phyloP scores from a whole-genome alignment of 108 stramenopile genomes.

The Nitzschia inconspicua region DNA sequence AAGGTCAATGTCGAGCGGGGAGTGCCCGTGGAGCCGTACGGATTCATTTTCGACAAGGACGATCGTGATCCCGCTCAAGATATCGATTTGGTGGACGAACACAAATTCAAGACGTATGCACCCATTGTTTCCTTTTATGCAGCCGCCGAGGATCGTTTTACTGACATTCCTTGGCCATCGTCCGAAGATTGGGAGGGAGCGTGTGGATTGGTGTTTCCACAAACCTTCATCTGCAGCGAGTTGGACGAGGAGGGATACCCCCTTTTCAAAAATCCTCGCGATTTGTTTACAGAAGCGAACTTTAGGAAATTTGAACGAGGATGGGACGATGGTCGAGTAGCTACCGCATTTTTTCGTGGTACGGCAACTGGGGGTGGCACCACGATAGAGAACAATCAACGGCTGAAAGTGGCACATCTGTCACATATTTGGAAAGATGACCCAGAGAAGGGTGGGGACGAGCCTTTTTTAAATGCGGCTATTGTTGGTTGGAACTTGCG shows the following conservation, averaged over 20 bases:
- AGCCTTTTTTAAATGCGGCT: constrained; percentile 93
- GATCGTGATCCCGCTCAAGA: constrained; percentile 95
- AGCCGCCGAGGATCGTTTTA: constrained; percentile 80
- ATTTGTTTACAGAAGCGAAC: constrained; percentile 97
- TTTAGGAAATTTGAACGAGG: constrained; percentile 92
- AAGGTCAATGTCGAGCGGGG: constrained; percentile 86
- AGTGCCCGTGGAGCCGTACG: constrained; percentile 96
- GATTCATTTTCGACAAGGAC: constrained; percentile 97
- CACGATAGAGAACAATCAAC: constrained; percentile 95
- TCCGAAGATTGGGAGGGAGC: constrained; percentile 99
- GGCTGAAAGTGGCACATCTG: constrained; percentile 81
- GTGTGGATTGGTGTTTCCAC: constrained; percentile 85
- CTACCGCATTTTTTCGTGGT: constrained; percentile 98
- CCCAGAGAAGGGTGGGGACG: constrained; percentile 76
- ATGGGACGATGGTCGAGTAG: constrained; percentile 91
- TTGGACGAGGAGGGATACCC: constrained; percentile 67
- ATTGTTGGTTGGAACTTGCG: constrained; percentile 98
- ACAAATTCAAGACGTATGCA: constrained; percentile 88
- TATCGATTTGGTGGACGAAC: constrained; percentile 76
- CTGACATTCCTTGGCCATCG: constrained; percentile 98
- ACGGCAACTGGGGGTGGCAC: constrained; percentile 98
- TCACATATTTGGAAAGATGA: constrained; percentile 88
- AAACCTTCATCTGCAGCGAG: constrained; percentile 71
- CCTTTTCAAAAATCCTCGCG: constrained; percentile 82
- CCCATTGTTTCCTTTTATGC: constrained; percentile 98